These are phyloP conservation scores for Nemania diffusa DNA, from an alignment of 2,329 filamentous ascomycete genomes.

Conservation along the genomic window DNA sequence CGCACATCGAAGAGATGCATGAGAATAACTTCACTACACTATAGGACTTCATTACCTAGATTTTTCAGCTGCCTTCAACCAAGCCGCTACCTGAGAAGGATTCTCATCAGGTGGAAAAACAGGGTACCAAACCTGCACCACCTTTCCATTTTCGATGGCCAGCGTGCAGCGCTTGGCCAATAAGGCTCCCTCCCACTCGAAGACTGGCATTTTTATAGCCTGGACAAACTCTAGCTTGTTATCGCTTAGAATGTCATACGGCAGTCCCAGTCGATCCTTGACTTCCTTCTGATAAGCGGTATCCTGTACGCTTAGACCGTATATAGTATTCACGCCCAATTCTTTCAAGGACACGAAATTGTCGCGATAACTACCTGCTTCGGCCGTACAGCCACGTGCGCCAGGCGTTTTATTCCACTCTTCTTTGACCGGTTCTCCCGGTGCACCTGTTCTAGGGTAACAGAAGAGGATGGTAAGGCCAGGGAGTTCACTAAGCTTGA, in stretches of 20 bases:
- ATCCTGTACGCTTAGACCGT: conserved; percentile 1
- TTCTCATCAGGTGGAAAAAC: conserved; percentile 1
- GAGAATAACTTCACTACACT: neutral
- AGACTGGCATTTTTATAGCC: conserved; percentile 1
- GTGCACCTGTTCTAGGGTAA: neutral
- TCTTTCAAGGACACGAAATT: neutral
- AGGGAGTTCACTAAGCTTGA: conserved; percentile 1
- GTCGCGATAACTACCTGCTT: neutral
- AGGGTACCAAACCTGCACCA: neutral
- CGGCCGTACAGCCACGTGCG: conserved; percentile 1
- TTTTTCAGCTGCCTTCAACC: neutral
- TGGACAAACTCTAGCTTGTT: neutral
- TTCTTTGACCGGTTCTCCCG: neutral
- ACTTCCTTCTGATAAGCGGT: neutral
- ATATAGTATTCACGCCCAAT: neutral
- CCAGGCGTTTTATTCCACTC: neutral
- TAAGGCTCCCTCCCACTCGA: neutral
- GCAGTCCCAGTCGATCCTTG: neutral
- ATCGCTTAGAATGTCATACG: conserved; percentile 1
- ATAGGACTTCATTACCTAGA: neutral
- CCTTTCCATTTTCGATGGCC: neutral
- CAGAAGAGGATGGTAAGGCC: neutral
- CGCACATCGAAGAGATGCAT: neutral
- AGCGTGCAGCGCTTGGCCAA: conserved; percentile 1
- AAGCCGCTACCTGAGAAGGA: neutral